These are phyloP conservation scores for Paraphoma chrysanthemicola DNA, from an alignment of 2,329 filamentous ascomycete genomes.

Conservation along the genomic window DNA sequence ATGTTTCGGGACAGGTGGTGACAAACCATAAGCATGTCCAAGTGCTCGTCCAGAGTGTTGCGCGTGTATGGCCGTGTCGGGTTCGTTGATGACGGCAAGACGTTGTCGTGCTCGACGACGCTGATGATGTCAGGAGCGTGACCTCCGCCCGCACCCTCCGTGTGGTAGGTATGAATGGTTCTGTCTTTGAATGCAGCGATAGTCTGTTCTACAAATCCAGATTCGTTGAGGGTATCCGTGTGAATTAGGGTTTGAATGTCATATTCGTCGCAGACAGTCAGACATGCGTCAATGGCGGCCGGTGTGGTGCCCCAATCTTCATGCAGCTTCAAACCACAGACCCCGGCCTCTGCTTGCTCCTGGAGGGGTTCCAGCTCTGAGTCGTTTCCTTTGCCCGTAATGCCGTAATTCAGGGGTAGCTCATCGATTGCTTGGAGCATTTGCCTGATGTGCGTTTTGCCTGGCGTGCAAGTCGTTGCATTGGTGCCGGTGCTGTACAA, in stretches of 20 bases:
- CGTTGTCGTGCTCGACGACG: constrained; percentile 87
- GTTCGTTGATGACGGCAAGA: constrained; percentile 89
- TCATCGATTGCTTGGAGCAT: constrained; percentile 89
- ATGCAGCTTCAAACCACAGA: constrained; percentile 90
- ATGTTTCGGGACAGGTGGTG: constrained; percentile 93
- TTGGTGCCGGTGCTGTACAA: constrained; percentile 76
- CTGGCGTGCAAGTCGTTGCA: constrained; percentile 92
- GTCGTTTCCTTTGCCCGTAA: constrained; percentile 95
- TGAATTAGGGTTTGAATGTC: constrained; percentile 95
- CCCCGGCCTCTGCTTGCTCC: constrained; percentile 83
- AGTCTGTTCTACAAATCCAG: constrained; percentile 94
- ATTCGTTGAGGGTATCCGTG: constrained; percentile 95
- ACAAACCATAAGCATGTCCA: constrained; percentile 99
- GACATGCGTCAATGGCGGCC: constrained; percentile 86
- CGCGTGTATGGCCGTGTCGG: constrained; percentile 88
- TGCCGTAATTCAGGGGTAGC: constrained; percentile 85
- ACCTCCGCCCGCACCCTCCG: constrained; percentile 91
- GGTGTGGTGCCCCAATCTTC: constrained; percentile 96
- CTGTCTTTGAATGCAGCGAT: constrained; percentile 84
- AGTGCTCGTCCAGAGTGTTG: constrained; percentile 94
- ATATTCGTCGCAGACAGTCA: constrained; percentile 81
- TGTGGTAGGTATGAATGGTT: constrained; percentile 96
- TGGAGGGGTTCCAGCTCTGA: constrained; percentile 71
- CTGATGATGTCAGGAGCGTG: constrained; percentile 96
- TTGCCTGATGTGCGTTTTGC: constrained; percentile 79